These are phyloP conservation scores for Rhynchospora breviuscula DNA, from an alignment of 176 grass and related monocot genomes.

Conservation along the genomic window DNA sequence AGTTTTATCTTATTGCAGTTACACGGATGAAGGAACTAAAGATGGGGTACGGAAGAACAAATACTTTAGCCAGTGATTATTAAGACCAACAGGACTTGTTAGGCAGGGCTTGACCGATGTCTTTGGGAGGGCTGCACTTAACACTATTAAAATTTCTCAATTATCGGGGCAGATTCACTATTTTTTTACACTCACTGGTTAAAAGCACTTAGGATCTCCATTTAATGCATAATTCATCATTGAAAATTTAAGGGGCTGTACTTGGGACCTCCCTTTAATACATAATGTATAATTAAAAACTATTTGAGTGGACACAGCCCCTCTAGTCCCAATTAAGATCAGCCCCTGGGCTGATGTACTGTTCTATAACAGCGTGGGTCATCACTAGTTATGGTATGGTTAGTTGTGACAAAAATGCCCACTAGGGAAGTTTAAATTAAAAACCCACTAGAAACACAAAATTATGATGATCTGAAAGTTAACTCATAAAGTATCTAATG, in stretches of 20 bases:
- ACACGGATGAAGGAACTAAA: slow-evolving; percentile 80
- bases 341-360: neutral
- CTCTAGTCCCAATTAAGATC: too few species aligned
- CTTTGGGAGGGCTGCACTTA: too few species aligned
- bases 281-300: too few species aligned
- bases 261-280: too few species aligned
- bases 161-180: too few species aligned
- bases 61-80: neutral
- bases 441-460: neutral
- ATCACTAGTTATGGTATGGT: neutral
- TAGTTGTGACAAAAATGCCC: neutral
- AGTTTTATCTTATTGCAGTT: slow-evolving; percentile 16
- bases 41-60: slow-evolving; percentile 61
- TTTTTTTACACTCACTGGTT: too few species aligned
- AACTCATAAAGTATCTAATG: slow-evolving; percentile 1
- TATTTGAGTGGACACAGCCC: too few species aligned
- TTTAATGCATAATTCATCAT: too few species aligned
- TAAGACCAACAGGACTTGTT: neutral
- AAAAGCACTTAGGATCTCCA: too few species aligned
- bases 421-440: neutral
- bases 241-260: too few species aligned
- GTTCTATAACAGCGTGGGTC: neutral
- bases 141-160: too few species aligned
- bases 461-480: neutral
- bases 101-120: too few species aligned